Evolutionary conservation across 2,329 filamentous ascomycete species (phyloP), one percentile per base, ranked within the genome.

Genomic region (Arthrobotrys megalospora): DNA sequence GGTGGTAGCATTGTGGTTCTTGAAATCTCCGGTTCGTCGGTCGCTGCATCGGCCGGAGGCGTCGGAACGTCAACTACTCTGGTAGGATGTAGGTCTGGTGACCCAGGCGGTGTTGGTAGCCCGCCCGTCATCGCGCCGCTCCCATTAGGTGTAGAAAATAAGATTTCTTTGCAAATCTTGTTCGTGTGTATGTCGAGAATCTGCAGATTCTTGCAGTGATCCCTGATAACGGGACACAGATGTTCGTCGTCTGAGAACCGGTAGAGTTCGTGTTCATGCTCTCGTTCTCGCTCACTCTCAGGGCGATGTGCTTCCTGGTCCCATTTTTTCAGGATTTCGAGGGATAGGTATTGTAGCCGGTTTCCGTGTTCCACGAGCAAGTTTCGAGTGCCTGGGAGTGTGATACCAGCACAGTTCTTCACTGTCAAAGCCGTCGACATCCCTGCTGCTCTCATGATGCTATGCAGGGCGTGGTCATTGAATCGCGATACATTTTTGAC

Each of bases 101-200:
- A 77, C 32, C 66, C 73, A 19, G 73, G 73, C 24, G 73, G 73
- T 47, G 73, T 77, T 12, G 73, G 73, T 48, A 77, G 24, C 28
- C 72, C 72, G 8, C 72, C 64, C 10, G 72, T 76, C 72, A 76
- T 76, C 6, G 64, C 72, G 3, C 72, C 72, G 41, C 72, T 76
- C 14, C 55, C 65, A 11, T 14, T 43, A 11, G 53, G 19, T 12
- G 21, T 28, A 19, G 65, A 38, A 32, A 66, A 63, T 7, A 77
- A 62, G 2, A 77, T 36, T 34, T 77, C 73, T 5, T 63, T 77
- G 14, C 73, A 77, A 19, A 77, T 77, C 45, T 70, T 77, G 66
- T 77, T 77, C 2, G 73, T 77, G 52, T 66, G 71, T 28, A 77
- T 34, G 12, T 77, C 66, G 43, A 77, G n/a, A 0, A 60, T 67